Evolutionary conservation across 2,329 filamentous ascomycete genomes (phyloP).

Genomic region (Penicillium concentricum): DNA sequence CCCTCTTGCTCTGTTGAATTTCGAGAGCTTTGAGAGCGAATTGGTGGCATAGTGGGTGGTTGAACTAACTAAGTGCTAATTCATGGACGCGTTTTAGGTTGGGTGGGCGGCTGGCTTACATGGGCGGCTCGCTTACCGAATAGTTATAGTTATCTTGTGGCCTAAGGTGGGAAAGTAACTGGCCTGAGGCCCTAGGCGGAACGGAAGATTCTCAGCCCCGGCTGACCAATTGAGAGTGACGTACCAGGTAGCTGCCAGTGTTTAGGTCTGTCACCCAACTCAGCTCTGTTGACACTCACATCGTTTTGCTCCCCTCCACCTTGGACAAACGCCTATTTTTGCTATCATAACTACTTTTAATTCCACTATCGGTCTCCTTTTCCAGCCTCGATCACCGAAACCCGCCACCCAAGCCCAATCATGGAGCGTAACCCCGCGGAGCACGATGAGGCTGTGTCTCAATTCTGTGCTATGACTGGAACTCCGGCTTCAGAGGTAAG

Average conservation of each 20-base stretch:
- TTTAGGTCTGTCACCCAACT: slow-evolving; percentile 1
- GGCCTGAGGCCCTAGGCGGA: not conserved
- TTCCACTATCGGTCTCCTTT: not conserved
- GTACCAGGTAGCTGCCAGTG: slow-evolving; percentile 2
- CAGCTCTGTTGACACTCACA: not conserved
- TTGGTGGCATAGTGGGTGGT: too few relatives aligned
- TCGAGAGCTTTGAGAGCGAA: too few relatives aligned
- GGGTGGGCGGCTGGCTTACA: too few relatives aligned
- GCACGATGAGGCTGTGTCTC: slow-evolving; percentile 47
- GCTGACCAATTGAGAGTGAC: slow-evolving; percentile 10
- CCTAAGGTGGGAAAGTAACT: not conserved
- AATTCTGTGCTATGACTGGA: slow-evolving; percentile 59
- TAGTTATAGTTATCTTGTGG: not conserved
- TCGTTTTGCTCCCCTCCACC: not conserved
- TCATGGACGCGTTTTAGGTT: too few relatives aligned
- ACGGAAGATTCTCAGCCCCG: not conserved
- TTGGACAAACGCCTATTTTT: too few relatives aligned
- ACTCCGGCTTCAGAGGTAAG: slow-evolving; percentile 50
- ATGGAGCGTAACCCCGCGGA: slow-evolving; percentile 39
- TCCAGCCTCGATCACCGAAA: not conserved
- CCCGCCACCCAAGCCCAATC: slow-evolving; percentile 8
- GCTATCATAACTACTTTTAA: not conserved
- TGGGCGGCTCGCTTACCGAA: too few relatives aligned
- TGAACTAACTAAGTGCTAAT: too few relatives aligned
- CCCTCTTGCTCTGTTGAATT: too few relatives aligned